Evolutionary conservation across 306 rosid species (phyloP).

Genomic region (Vachellia pachyceras): DNA sequence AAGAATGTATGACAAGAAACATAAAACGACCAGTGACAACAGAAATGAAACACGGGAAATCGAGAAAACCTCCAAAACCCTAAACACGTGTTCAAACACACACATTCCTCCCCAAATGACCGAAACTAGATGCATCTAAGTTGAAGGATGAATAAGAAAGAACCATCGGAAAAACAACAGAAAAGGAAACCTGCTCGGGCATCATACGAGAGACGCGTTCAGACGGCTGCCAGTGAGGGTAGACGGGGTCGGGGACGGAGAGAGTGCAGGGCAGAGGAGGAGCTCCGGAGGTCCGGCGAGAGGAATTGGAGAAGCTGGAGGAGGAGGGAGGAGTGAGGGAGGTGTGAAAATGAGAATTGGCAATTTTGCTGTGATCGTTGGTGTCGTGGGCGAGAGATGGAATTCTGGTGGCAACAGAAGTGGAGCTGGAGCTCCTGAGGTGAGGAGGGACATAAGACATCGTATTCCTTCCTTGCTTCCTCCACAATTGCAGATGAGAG

Average conservation of each 20-base stretch:
- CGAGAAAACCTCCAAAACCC: conserved; percentile 36
- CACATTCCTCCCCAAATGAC: neutral
- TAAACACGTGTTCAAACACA: conserved; percentile 18
- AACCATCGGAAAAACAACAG: neutral
- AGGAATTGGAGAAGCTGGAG: conserved; percentile 47
- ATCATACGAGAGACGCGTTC: conserved; percentile 82
- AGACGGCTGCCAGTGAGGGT: conserved; percentile 78
- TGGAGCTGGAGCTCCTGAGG: conserved; percentile 61
- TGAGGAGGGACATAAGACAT: conserved; percentile 95
- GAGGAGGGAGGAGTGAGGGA: conserved; percentile 33
- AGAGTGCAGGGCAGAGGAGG: conserved; percentile 37
- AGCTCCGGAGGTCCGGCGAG: conserved; percentile 60
- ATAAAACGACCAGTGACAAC: neutral
- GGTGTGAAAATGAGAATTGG: conserved; percentile 40
- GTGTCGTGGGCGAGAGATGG: conserved; percentile 50
- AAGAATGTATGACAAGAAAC: neutral
- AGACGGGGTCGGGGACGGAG: conserved; percentile 53
- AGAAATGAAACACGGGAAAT: neutral
- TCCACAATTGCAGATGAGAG: neutral
- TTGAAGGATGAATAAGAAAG: neutral
- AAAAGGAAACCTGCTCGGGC: conserved; percentile 59
- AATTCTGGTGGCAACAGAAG: conserved; percentile 49
- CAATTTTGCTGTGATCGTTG: conserved; percentile 54
- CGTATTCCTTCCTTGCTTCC: conserved; percentile 44
- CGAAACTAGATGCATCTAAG: conserved; percentile 27